Evolutionary conservation across 768 basidiomycete genomes (phyloP).

Genomic region (Tulasnella sp.): DNA sequence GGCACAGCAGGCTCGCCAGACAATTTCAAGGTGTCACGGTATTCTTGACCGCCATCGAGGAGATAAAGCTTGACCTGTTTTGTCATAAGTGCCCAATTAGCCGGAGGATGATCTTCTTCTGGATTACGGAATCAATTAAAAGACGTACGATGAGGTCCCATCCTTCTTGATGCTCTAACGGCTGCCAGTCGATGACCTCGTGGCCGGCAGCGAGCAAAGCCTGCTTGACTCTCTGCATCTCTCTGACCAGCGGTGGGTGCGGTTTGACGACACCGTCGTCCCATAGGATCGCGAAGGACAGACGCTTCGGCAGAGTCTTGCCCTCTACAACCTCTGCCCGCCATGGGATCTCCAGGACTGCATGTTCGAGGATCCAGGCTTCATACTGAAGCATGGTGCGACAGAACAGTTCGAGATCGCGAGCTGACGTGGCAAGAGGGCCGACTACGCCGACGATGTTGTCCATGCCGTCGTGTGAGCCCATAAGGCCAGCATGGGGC

Average conservation of each 20-base stretch:
- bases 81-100: slow-evolving; percentile 4
- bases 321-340: slow-evolving; percentile 35
- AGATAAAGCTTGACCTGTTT: slow-evolving; percentile 41
- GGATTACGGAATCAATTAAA: slow-evolving; percentile 5
- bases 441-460: slow-evolving; percentile 43
- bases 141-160: slow-evolving; percentile 44
- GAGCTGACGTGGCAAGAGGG: slow-evolving; percentile 42
- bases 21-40: slow-evolving; percentile 33
- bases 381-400: slow-evolving; percentile 40
- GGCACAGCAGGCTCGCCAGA: slow-evolving; percentile 36
- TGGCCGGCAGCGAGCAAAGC: slow-evolving; percentile 42
- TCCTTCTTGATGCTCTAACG: slow-evolving; percentile 38
- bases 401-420: slow-evolving; percentile 45
- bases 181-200: slow-evolving; percentile 44
- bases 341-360: slow-evolving; percentile 47
- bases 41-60: slow-evolving; percentile 44
- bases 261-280: slow-evolving; percentile 46
- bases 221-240: slow-evolving; percentile 35
- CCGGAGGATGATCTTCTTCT: not conserved
- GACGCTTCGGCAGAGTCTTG: slow-evolving; percentile 34
- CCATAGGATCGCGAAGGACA: slow-evolving; percentile 43
- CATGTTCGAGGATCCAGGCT: slow-evolving; percentile 42
- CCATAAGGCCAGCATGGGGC: slow-evolving; percentile 43
- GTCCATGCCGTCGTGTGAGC: slow-evolving; percentile 50
- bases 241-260: slow-evolving; percentile 42